Conservation (phyloP, 495 filamentous ascomycete species). For the Penicillium subrubescens region DNA sequence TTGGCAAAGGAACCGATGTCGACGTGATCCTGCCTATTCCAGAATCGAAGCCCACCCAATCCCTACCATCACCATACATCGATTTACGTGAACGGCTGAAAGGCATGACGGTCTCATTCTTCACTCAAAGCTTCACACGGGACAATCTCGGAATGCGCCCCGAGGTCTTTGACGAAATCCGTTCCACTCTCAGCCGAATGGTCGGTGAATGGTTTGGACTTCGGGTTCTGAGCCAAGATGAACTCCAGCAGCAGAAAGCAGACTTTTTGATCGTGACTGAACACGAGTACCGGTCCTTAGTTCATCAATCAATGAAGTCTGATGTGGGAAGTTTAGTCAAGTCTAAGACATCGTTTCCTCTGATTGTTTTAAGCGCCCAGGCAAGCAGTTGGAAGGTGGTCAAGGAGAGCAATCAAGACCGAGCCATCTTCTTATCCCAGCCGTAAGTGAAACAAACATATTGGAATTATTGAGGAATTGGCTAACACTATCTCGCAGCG, state of each 20-base stretch:
- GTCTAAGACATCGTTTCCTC: slow-evolving; percentile 10
- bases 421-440: slow-evolving; percentile 26
- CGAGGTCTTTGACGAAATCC: slow-evolving; percentile 20
- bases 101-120: slow-evolving; percentile 29
- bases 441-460: slow-evolving; percentile 20
- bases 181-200: slow-evolving; percentile 24
- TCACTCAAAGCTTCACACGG: slow-evolving; percentile 20
- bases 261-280: slow-evolving; percentile 30
- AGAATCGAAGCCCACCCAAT: neutral
- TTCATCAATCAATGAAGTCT: slow-evolving; percentile 4
- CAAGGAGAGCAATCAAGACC: slow-evolving; percentile 18
- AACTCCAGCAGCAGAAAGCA: slow-evolving; percentile 15
- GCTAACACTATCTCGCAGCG: slow-evolving; percentile 8
- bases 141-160: slow-evolving; percentile 18
- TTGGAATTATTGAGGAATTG: neutral
- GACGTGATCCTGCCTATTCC: slow-evolving; percentile 42
- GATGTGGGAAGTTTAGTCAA: slow-evolving; percentile 14
- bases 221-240: slow-evolving; percentile 31
- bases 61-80: slow-evolving; percentile 2
- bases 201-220: slow-evolving; percentile 37
- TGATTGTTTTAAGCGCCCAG: slow-evolving; percentile 27
- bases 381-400: slow-evolving; percentile 23
- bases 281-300: slow-evolving; percentile 22
- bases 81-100: slow-evolving; percentile 16
- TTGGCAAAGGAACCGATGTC: slow-evolving; percentile 60